Conservation (phyloP, 805 yeast species). For the Kluyveromyces aestuarii region DNA sequence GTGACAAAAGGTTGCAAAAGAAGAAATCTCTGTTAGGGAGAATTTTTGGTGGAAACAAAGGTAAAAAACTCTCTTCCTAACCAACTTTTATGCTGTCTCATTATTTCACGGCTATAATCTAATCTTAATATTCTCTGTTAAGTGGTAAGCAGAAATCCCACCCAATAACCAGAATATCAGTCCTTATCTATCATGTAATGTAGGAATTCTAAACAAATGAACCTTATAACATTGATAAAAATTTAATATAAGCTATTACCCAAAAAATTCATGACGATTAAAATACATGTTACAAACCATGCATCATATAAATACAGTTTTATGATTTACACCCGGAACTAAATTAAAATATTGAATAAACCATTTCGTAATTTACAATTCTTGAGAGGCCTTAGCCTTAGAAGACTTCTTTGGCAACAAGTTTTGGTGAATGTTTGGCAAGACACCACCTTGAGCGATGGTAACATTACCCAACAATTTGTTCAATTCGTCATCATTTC, state of each 20-base stretch:
- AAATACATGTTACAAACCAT: not conserved
- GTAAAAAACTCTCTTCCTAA: not conserved
- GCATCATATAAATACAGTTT: not conserved
- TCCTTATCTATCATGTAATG: too few species aligned
- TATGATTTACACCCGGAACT: not conserved
- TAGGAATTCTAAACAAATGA: too few species aligned
- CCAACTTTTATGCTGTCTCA: not conserved
- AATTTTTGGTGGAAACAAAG: not conserved
- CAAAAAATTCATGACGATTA: slow-evolving; percentile 2
- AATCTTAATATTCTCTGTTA: too few species aligned
- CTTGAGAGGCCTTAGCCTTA: slow-evolving; percentile 57
- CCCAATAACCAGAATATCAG: too few species aligned
- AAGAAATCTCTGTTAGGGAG: not conserved
- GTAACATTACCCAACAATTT: slow-evolving; percentile 88
- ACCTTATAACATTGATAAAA: not conserved
- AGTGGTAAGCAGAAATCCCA: too few species aligned
- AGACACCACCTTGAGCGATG: slow-evolving; percentile 98
- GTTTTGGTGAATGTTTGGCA: slow-evolving; percentile 93
- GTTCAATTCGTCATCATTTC: slow-evolving; percentile 98
- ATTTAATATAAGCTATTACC: not conserved
- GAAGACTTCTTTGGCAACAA: slow-evolving; percentile 75
- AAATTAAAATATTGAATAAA: not conserved
- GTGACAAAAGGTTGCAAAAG: slow-evolving; percentile 5
- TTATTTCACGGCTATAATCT: too few species aligned
- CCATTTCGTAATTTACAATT: slow-evolving; percentile 36